phyloP scores from a whole-genome alignment of 257 asterid species.

The Leptodermis oblonga region DNA sequence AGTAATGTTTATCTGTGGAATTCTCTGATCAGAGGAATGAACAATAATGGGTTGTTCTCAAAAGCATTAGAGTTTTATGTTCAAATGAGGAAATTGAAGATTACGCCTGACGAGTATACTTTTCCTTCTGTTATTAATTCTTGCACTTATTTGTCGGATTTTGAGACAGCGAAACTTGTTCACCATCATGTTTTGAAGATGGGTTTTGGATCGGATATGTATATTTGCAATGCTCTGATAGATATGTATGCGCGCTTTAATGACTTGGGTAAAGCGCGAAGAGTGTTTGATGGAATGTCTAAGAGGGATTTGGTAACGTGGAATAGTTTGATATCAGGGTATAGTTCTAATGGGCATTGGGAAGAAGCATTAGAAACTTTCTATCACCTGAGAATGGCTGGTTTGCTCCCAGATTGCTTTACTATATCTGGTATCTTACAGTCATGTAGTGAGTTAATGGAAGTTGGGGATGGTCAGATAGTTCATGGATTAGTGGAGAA shows the following conservation, averaged over 20 bases:
- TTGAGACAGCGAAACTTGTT: slow-evolving; percentile 42
- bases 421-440: slow-evolving; percentile 48
- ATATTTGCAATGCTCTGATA: slow-evolving; percentile 58
- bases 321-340: slow-evolving; percentile 81
- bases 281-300: slow-evolving; percentile 65
- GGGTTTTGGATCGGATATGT: slow-evolving; percentile 64
- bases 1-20: slow-evolving; percentile 54
- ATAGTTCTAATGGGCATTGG: slow-evolving; percentile 58
- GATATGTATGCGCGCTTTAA: slow-evolving; percentile 65
- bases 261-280: slow-evolving; percentile 40
- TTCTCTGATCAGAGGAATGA: slow-evolving; percentile 69
- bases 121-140: slow-evolving; percentile 76
- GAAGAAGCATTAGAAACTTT: slow-evolving; percentile 54
- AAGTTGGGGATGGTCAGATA: slow-evolving; percentile 48
- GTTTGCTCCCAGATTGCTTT: slow-evolving; percentile 49
- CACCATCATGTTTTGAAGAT: slow-evolving; percentile 41
- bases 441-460: slow-evolving; percentile 61
- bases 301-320: slow-evolving; percentile 65
- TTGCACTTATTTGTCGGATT: slow-evolving; percentile 54
- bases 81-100: slow-evolving; percentile 44
- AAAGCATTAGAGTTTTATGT: slow-evolving; percentile 54
- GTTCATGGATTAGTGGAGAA: slow-evolving; percentile 65
- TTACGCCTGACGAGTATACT: slow-evolving; percentile 58
- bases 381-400: slow-evolving; percentile 32
- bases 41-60: slow-evolving; percentile 44